These are phyloP conservation scores for Saccharomyces hybrid DNA, from an alignment of 1,139 yeast species.

Conservation along the genomic window DNA sequence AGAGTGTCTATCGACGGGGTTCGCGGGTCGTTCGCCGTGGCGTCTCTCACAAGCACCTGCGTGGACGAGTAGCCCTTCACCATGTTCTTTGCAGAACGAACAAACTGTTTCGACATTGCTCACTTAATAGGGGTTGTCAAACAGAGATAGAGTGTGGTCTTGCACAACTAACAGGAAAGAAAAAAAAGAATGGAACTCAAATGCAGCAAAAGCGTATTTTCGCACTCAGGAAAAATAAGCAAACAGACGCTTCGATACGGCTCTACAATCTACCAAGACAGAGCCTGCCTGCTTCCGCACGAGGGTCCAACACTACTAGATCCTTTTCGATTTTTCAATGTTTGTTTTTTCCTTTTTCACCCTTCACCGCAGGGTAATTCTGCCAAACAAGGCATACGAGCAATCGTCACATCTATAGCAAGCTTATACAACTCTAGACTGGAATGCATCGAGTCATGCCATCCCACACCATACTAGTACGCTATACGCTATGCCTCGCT, in stretches of 20 bases:
- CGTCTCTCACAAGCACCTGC: slow-evolving; percentile 83
- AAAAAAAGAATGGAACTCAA: background rate
- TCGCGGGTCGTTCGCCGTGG: slow-evolving; percentile 82
- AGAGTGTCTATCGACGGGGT: slow-evolving; percentile 79
- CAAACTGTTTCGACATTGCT: slow-evolving; percentile 60
- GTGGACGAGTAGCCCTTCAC: slow-evolving; percentile 86
- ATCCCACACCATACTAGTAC: no score
- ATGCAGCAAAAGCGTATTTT: no score
- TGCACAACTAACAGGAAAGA: background rate
- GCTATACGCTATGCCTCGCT: no score
- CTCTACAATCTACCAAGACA: no score
- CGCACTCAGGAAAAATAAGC: no score
- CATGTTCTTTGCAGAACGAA: slow-evolving; percentile 85
- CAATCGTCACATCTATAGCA: background rate
- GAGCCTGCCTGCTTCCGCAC: no score
- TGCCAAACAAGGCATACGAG: background rate
- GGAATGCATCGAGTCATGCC: no score
- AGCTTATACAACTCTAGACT: no score
- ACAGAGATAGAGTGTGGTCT: background rate
- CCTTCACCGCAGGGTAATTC: background rate
- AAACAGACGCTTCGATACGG: no score
- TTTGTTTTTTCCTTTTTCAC: background rate
- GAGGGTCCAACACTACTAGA: no score
- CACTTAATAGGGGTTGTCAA: background rate
- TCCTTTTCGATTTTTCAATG: no score